These are phyloP conservation scores for Carallia brachiata DNA, from an alignment of 345 rosid species.

Conservation along the genomic window DNA sequence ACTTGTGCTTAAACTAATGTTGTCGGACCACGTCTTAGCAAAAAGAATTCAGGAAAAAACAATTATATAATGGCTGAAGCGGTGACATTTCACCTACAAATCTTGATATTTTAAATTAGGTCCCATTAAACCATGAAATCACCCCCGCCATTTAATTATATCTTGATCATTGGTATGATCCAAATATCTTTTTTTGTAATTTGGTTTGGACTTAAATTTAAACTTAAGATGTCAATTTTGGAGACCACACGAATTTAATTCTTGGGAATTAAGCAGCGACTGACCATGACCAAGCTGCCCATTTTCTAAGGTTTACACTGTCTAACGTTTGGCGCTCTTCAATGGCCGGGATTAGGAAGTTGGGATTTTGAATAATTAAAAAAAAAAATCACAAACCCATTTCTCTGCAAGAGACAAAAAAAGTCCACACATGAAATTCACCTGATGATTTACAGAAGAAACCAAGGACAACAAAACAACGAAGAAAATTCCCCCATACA, in stretches of 20 bases:
- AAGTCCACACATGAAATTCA: conserved; percentile 21
- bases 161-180: not conserved
- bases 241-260: not conserved
- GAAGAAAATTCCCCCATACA: conserved; percentile 7
- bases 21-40: too few species aligned
- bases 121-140: conserved; percentile 11
- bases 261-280: conserved; percentile 10
- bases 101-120: not conserved
- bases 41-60: too few species aligned
- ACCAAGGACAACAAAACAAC: conserved; percentile 14
- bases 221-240: too few species aligned
- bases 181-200: too few species aligned
- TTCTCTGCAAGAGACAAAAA: conserved; percentile 27
- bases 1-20: too few species aligned
- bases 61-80: too few species aligned
- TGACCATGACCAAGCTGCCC: conserved; percentile 4
- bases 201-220: too few species aligned
- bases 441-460: conserved; percentile 42
- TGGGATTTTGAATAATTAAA: too few species aligned
- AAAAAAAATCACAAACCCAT: not conserved
- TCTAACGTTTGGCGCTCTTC: not conserved
- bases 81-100: too few species aligned
- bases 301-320: not conserved
- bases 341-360: too few species aligned
- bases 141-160: not conserved